Evolutionary conservation across 2,329 filamentous ascomycete genomes (phyloP), one percentile per base, ranked within the genome.

Genomic region (Ceratocystis huliohia): DNA sequence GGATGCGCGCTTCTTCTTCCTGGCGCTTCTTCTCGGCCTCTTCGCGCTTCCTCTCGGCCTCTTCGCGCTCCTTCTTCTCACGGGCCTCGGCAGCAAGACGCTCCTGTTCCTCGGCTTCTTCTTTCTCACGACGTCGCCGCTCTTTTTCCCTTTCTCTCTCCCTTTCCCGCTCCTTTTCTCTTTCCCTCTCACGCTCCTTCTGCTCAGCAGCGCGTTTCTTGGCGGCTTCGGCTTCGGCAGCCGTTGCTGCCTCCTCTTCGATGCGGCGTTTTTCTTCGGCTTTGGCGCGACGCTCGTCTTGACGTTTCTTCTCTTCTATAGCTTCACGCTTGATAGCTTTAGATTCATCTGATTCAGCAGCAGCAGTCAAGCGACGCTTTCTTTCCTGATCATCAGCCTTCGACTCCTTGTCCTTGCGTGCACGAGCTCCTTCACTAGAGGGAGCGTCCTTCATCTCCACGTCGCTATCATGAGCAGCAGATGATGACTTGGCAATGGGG

Each of bases 371-470:
- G 13, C 70, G 72, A 65, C 69, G 73, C 69, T 71, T 75, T 66
- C 71, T 74, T 62, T 75, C 76, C 56, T 75, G 75, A 68, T 77
- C 75, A 30, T 76, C 72, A 17, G 71, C 70, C 68, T 71, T 74
- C 66, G 7, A 30, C 68, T 72, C 68, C 70, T 75, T 56, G 68
- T 70, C 74, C 72, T 72, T 64, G 48, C 50, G 65, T 10, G n/a
- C 10, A 4, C 48, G 61, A 13, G 17, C 17, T 20, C n/a, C 46
- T 5, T 57, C 30, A n/a, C 20, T 8, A 4, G 61, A 33, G 5
- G 65, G 48, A 22, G 66, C 63, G 69, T 84, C 82, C 1, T 74
- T 75, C 82, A 85, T 84, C 22, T 82, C 81, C 7, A 82, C 72
- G 65, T 85, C 83, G 1, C 75, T 72, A 65, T 84, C 82, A 28